Evolutionary conservation across 345 rosid genomes (phyloP).

Genomic region (Eucalyptus pauciflora): DNA sequence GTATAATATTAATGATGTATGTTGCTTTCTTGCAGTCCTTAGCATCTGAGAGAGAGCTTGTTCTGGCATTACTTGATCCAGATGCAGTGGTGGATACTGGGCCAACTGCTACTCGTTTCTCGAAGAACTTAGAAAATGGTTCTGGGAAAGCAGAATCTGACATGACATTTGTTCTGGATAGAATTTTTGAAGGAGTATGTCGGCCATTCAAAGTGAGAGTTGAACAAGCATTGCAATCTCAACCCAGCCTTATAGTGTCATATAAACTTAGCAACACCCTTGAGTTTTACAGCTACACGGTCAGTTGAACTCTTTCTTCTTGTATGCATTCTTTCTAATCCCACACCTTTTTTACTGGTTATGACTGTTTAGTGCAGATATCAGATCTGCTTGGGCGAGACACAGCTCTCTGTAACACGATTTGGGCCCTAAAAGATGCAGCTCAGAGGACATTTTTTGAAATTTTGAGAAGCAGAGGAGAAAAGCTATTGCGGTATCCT

Average conservation of each 20-base stretch:
- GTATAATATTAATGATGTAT: neutral
- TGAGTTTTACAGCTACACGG: conserved; percentile 92
- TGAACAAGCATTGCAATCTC: conserved; percentile 96
- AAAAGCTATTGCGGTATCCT: conserved; percentile 90
- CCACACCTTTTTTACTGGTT: neutral
- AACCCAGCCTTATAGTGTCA: conserved; percentile 83
- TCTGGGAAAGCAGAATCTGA: conserved; percentile 67
- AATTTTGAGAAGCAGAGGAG: conserved; percentile 83
- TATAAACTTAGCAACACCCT: conserved; percentile 85
- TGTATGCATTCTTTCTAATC: neutral
- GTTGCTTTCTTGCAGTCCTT: conserved; percentile 49
- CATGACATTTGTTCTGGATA: conserved; percentile 79
- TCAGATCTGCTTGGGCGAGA: conserved; percentile 87
- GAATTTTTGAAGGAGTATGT: conserved; percentile 99
- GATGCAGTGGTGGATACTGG: conserved; percentile 52
- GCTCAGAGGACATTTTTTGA: conserved; percentile 89
- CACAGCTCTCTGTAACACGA: conserved; percentile 77
- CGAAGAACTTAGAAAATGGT: conserved; percentile 42
- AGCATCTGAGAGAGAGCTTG: conserved; percentile 98
- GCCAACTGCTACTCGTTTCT: conserved; percentile 31
- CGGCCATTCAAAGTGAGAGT: conserved; percentile 99
- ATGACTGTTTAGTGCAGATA: conserved; percentile 28
- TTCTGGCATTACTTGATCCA: conserved; percentile 72
- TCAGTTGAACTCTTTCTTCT: conserved; percentile 28
- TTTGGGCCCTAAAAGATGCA: conserved; percentile 84